Base-by-base conservation (phyloP, 768 basidiomycete genomes). In the Pleurotus tuoliensis region DNA sequence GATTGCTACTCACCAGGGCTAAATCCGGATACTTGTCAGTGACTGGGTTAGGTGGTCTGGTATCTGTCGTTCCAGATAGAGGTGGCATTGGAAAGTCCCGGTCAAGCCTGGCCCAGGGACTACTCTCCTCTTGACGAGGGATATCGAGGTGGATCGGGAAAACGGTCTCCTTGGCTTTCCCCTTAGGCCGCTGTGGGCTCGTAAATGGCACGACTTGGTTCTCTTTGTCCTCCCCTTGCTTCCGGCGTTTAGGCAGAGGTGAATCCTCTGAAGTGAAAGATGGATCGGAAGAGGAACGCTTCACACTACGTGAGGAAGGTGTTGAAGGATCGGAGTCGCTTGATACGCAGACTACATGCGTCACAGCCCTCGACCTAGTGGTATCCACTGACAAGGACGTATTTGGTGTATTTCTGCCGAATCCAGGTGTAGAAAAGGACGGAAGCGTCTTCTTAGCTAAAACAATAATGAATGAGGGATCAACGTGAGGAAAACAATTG, bases 31-130 rank as follows among this genome's bases (percentile, higher is more conserved):
- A 66, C 46, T 59, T 55, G 11, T 56, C 53, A 22, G 22, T 34
- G 9, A 6, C 11, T 45, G 40, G 44, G 20, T 22, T 39, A 2
- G 22, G 5, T 12, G 51, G 16, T 24, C 15, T 53, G 5, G 46
- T 20, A 41, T 34, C 37, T 5, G 39, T 15, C 7, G 55, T 27
- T 48, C 48, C 34, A 24, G 16, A 45, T 27, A 48, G 48, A n/a
- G 63, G 55, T 20, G 58, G 51, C 16, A 43, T 56, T 41, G 70
- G 67, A 44, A 60, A 64, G 56, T 69, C 67, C 24, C 61, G 58
- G 43, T 68, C 62, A 5, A 71, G 54, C 45, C 58, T 63, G 12
- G 59, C 55, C 47, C 66, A 70, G 13, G 72, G 71, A 49, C 69
- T 64, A 18, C 52, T 56, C 8, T 67, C 64, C 4, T 47, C 37